Percentiles rank a stretch among this genome's conserved stretches.
These are phyloP conservation scores for Choanephora cucurbitarum DNA, from an alignment of 371 early-diverging fungal genomes.

Conservation along the genomic window DNA sequence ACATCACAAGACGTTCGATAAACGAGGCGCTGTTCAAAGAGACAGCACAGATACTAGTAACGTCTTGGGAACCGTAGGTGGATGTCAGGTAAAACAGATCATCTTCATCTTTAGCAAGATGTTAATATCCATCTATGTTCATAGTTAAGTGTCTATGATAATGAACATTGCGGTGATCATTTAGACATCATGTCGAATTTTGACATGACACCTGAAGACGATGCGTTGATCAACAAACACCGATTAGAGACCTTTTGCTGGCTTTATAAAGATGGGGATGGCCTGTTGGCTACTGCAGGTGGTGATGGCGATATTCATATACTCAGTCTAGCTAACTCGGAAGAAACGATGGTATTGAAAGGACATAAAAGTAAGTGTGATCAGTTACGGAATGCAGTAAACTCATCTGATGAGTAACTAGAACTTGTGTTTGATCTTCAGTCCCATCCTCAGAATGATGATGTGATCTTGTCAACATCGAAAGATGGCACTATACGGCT, in stretches of 20 bases:
- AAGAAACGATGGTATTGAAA: slow-evolving; percentile 59
- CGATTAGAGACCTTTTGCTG: slow-evolving; percentile 70
- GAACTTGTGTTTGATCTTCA: slow-evolving; percentile 70
- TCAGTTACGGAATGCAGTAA: background rate
- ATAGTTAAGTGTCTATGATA: slow-evolving; percentile 85
- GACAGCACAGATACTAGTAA: slow-evolving; percentile 73
- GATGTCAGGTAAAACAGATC: slow-evolving; percentile 64
- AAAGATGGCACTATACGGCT: slow-evolving; percentile 85
- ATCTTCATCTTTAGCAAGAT: background rate
- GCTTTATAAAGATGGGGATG: slow-evolving; percentile 68
- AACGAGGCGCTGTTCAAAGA: slow-evolving; percentile 66
- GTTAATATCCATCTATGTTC: slow-evolving; percentile 1
- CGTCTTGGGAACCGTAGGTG: slow-evolving; percentile 73
- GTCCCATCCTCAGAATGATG: slow-evolving; percentile 66
- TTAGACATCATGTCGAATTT: slow-evolving; percentile 91
- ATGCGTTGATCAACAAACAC: slow-evolving; percentile 30
- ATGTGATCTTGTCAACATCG: slow-evolving; percentile 75
- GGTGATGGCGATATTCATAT: slow-evolving; percentile 64
- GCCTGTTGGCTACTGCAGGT: slow-evolving; percentile 70
- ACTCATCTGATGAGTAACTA: slow-evolving; percentile 19
- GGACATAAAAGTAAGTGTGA: slow-evolving; percentile 72
- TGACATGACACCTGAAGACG: slow-evolving; percentile 49
- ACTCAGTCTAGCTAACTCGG: slow-evolving; percentile 72
- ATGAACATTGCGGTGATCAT: slow-evolving; percentile 91
- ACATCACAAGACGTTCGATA: slow-evolving; percentile 63